Evolutionary conservation across 208 protist species (phyloP).

Genomic region (Hexamita inflata): DNA sequence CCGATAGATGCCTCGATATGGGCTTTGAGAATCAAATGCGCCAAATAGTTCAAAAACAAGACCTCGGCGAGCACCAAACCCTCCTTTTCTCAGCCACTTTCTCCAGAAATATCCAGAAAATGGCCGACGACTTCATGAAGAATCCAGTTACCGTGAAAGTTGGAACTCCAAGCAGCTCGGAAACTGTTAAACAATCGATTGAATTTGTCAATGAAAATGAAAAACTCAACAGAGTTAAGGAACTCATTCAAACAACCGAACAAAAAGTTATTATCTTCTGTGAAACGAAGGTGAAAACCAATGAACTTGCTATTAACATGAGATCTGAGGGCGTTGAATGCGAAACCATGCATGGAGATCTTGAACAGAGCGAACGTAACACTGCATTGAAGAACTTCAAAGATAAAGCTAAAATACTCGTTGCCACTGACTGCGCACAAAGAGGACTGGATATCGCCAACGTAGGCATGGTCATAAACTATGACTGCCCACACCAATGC

Average conservation of each 20-base stretch:
- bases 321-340: slow-evolving; percentile 55
- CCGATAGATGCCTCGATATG: slow-evolving; percentile 75
- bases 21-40: slow-evolving; percentile 52
- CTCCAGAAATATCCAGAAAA: neutral
- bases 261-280: slow-evolving; percentile 71
- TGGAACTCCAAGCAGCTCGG: slow-evolving; percentile 48
- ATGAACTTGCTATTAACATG: slow-evolving; percentile 75
- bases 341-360: slow-evolving; percentile 81
- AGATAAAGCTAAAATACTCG: slow-evolving; percentile 55
- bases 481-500: slow-evolving; percentile 86
- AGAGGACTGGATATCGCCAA: slow-evolving; percentile 88
- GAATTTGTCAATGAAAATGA: slow-evolving; percentile 50
- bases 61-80: slow-evolving; percentile 34
- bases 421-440: slow-evolving; percentile 88
- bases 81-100: slow-evolving; percentile 51
- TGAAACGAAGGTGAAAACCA: slow-evolving; percentile 90
- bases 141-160: slow-evolving; percentile 51
- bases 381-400: neutral
- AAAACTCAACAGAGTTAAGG: slow-evolving; percentile 54
- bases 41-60: slow-evolving; percentile 1
- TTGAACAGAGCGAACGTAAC: slow-evolving; percentile 32
- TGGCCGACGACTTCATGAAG: slow-evolving; percentile 22
- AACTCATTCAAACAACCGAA: slow-evolving; percentile 52
- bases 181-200: slow-evolving; percentile 80
- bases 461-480: slow-evolving; percentile 86